These are phyloP conservation scores for Zygnema cylindricum DNA, from an alignment of 139 green algal genomes.

Conservation along the genomic window DNA sequence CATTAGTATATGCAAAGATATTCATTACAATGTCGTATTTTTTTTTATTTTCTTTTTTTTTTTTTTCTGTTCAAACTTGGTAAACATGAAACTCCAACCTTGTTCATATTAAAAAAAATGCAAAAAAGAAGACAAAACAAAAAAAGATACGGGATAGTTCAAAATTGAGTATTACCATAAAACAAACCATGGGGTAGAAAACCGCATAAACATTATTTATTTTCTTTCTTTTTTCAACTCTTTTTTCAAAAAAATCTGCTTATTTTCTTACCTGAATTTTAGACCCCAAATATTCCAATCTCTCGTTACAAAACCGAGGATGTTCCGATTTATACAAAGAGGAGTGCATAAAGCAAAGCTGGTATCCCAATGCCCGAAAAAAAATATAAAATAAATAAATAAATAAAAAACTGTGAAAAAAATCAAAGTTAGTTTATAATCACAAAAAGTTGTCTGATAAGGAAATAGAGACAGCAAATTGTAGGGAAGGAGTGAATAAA, in stretches of 20 bases:
- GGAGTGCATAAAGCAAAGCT: slow-evolving; percentile 39
- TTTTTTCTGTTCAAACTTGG: too few relatives aligned
- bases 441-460: too few relatives aligned
- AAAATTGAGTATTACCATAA: too few relatives aligned
- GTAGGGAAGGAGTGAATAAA: neutral
- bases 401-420: neutral
- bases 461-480: neutral
- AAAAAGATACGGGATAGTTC: slow-evolving; percentile 4
- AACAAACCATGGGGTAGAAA: too few relatives aligned
- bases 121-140: neutral
- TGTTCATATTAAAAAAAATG: neutral
- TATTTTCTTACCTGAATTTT: slow-evolving; percentile 35
- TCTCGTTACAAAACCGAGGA: slow-evolving; percentile 44
- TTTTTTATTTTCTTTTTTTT: too few relatives aligned
- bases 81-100: neutral
- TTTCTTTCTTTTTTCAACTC: neutral
- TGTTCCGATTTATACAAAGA: slow-evolving; percentile 24
- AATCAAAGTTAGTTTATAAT: too few relatives aligned
- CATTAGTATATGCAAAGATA: too few relatives aligned
- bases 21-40: too few relatives aligned
- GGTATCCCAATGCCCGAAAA: neutral
- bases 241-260: neutral
- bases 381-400: neutral
- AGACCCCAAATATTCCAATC: slow-evolving; percentile 39
- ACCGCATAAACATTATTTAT: neutral